Evolutionary conservation across 2,329 filamentous ascomycete genomes (phyloP), one percentile per base, ranked within the genome.

Genomic region (Hysterium pulicare): DNA sequence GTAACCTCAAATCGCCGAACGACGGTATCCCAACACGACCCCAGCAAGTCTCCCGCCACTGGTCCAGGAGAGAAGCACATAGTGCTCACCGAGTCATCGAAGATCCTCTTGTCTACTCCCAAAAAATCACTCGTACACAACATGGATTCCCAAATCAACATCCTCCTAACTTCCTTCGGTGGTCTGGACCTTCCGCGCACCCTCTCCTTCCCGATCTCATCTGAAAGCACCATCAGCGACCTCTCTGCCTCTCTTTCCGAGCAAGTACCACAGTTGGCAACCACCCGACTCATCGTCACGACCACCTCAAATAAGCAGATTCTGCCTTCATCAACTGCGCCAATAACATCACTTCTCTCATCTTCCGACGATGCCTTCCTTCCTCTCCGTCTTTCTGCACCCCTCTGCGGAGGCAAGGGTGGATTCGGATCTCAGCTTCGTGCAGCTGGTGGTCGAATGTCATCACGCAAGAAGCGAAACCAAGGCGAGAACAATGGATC

Each of bases 361-460:
- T 61, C 61, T 10, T 56, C 56, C 43, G 50, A 78, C 40, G 81
- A 86, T 72, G 81, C 82, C 24, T 84, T 97, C 52, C 76, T 98
- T 13, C 84, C 90, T 0, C 78, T 98, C 3, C 87, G 90, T 41
- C 81, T 98, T 22, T 84, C 83, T 5, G 75, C 84, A 2, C 86
- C 86, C 5, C 72, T 96, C 30, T 87, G 85, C 55, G 93, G 94
- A 72, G 94, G 94, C 63, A 98, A 98, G 65, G 93, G 93, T 68
- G 93, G 93, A 59, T 98, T 98, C 64, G 93, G 93, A 41, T 97
- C 91, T 2, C 94, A 98, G 67, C 82, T 98, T 28, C 88, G 94
- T 61, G 93, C 94, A 0, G 93, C 93, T 3, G 93, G 94, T 62
- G 93, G 94, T 31, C 91, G 94, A 71, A 98, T 98, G 93, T 95